Evolutionary conservation across 116 monocot species (phyloP).

Genomic region (Papilionanthe hybrid): DNA sequence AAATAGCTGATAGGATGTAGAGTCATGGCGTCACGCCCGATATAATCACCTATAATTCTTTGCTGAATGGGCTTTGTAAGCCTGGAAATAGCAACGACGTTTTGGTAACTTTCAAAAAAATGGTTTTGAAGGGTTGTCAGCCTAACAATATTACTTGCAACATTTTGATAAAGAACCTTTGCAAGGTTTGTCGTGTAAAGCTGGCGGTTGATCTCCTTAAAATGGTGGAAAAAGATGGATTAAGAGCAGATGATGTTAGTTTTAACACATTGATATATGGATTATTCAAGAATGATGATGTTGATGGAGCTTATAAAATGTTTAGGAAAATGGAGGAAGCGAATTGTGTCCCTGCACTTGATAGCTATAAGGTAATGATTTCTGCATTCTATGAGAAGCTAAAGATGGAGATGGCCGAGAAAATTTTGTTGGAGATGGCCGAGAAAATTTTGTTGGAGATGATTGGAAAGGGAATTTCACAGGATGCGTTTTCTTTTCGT

Average conservation of each 20-base stretch:
- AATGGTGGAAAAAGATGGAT: slow-evolving; percentile 62
- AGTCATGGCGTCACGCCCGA: slow-evolving; percentile 63
- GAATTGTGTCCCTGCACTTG: slow-evolving; percentile 30
- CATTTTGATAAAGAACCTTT: slow-evolving; percentile 78
- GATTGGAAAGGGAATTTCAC: slow-evolving; percentile 36
- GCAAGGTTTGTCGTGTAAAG: slow-evolving; percentile 42
- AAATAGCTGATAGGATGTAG: slow-evolving; percentile 79
- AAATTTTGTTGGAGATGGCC: slow-evolving; percentile 64
- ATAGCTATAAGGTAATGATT: slow-evolving; percentile 79
- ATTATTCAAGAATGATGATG: slow-evolving; percentile 59
- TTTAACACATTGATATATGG: slow-evolving; percentile 85
- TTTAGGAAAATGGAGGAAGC: slow-evolving; percentile 54
- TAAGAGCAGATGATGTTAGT: slow-evolving; percentile 65
- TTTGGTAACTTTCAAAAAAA: slow-evolving; percentile 66
- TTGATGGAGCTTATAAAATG: slow-evolving; percentile 56
- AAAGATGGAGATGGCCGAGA: slow-evolving; percentile 52
- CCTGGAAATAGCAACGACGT: slow-evolving; percentile 64
- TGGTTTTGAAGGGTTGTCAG: slow-evolving; percentile 52
- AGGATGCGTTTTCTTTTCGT: slow-evolving; percentile 86
- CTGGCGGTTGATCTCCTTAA: slow-evolving; percentile 54
- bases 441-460: slow-evolving; percentile 74
- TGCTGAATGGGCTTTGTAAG: slow-evolving; percentile 87
- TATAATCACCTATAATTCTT: slow-evolving; percentile 76
- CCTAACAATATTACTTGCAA: slow-evolving; percentile 88
- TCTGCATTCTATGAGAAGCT: slow-evolving; percentile 55